phyloP scores from a whole-genome alignment of 495 filamentous ascomycete genomes.

The Cudoniella acicularis region DNA sequence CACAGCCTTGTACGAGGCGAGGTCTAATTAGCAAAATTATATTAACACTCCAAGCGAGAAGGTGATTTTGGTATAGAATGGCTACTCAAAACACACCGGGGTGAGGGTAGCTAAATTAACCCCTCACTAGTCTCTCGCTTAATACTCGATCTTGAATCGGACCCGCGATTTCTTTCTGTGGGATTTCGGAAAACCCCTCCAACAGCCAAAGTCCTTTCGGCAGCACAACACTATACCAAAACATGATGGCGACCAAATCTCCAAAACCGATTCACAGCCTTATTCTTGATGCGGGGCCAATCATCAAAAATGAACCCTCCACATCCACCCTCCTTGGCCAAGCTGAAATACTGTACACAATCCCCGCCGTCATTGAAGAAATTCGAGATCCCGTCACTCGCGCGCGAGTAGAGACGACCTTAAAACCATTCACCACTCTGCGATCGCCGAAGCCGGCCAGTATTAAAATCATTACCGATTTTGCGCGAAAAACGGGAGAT shows the following conservation, averaged over 20 bases:
- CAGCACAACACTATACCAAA: neutral
- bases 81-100: too few relatives aligned
- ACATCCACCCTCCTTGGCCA: constrained; percentile 73
- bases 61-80: too few relatives aligned
- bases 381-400: constrained; percentile 84
- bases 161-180: too few relatives aligned
- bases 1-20: too few relatives aligned
- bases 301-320: constrained; percentile 82
- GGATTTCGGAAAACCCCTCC: neutral
- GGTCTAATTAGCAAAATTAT: too few relatives aligned
- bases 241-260: constrained; percentile 39
- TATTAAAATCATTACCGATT: constrained; percentile 73
- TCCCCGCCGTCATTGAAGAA: constrained; percentile 82
- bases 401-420: constrained; percentile 71
- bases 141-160: too few relatives aligned
- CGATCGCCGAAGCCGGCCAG: constrained; percentile 70
- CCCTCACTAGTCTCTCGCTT: too few relatives aligned
- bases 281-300: constrained; percentile 84
- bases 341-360: constrained; percentile 75
- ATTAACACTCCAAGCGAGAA: too few relatives aligned
- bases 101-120: too few relatives aligned
- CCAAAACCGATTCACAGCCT: constrained; percentile 78
- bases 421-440: constrained; percentile 79
- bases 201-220: neutral
- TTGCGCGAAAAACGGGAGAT: constrained; percentile 88